A percentile compares a stretch with the other conserved stretches of the same genome.
These are phyloP conservation scores for Thraustotheca clavata DNA, from an alignment of 352 stramenopile genomes.

Conservation along the genomic window DNA sequence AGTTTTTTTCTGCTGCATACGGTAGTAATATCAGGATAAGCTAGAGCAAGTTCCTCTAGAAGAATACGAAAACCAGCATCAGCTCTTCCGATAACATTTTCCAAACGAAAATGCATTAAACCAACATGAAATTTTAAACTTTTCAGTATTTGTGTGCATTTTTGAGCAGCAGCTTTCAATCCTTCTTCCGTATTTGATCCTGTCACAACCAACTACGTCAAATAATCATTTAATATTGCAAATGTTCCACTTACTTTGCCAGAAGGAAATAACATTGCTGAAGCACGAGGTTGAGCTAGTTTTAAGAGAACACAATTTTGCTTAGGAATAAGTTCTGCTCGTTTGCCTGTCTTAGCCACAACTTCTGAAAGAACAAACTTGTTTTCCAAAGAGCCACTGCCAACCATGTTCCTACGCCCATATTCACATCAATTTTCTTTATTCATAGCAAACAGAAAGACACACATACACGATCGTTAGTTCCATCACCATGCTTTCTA, in stretches of 20 bases:
- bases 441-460: neutral
- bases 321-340: constrained; percentile 70
- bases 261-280: constrained; percentile 77
- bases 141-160: constrained; percentile 79
- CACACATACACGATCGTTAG: constrained; percentile 18
- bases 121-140: constrained; percentile 81
- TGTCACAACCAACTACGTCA: constrained; percentile 46
- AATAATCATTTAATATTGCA: neutral
- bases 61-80: constrained; percentile 68
- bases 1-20: constrained; percentile 23
- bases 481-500: constrained; percentile 1
- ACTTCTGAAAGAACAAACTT: constrained; percentile 19
- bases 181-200: constrained; percentile 59
- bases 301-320: constrained; percentile 85
- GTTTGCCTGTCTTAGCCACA: constrained; percentile 62
- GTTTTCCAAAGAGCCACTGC: constrained; percentile 13
- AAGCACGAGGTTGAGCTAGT: constrained; percentile 49
- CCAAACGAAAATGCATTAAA: constrained; percentile 83
- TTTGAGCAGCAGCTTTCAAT: constrained; percentile 65
- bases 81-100: constrained; percentile 73
- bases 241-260: constrained; percentile 32
- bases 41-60: constrained; percentile 70
- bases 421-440: neutral
- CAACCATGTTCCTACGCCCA: constrained; percentile 19
- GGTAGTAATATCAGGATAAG: constrained; percentile 62